Base-by-base conservation (phyloP, 148 eudicot genomes). In the Gaultheria prostrata region DNA sequence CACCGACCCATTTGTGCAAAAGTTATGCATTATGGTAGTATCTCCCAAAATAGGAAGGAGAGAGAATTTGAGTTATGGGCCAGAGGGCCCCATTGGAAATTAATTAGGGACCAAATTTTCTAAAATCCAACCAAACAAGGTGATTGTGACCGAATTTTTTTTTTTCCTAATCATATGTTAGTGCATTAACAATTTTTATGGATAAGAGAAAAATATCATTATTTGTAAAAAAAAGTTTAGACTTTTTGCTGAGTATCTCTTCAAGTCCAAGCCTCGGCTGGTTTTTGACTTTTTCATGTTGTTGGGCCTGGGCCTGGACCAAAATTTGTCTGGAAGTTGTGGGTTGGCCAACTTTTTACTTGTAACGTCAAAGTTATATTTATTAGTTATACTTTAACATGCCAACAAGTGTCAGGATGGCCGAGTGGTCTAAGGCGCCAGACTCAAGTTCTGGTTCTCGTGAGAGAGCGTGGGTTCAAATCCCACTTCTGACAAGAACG, bases 401-500 rank as follows among this genome's bases (percentile, higher is more conserved):
- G 0, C 0, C 0, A 2, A 1, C 48, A 21, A 2, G 1, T 0
- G 77, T 74, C 77, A 74, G 77, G 77, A 74, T 74, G 77, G 77
- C 77, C 77, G 77, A 74, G 77, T 74, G 77, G 77, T 74, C 77
- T 74, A 74, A 74, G 77, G 77, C 77, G 77, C 77, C 77, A 74
- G 77, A 74, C 77, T 77, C 80, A 77, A 51, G 80, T 50, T 77
- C 80, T 77, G 80, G 80, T 77, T 77, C 80, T 77, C 80, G 80
- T 51, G 43, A 77, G 80, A 77, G 80, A 77, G 80, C 80, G 80
- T 77, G 80, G 80, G 80, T 77, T 77, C 80, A 77, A 77, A 77
- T 77, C 80, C 80, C 80, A 77, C 80, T 77, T 77, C 80, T 77
- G 80, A 77, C 80, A 77, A 0, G 35, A 33, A 33, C 1, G 1